phyloP scores from a whole-genome alignment of 805 yeast species.

The Yamadazyma nakazawae region DNA sequence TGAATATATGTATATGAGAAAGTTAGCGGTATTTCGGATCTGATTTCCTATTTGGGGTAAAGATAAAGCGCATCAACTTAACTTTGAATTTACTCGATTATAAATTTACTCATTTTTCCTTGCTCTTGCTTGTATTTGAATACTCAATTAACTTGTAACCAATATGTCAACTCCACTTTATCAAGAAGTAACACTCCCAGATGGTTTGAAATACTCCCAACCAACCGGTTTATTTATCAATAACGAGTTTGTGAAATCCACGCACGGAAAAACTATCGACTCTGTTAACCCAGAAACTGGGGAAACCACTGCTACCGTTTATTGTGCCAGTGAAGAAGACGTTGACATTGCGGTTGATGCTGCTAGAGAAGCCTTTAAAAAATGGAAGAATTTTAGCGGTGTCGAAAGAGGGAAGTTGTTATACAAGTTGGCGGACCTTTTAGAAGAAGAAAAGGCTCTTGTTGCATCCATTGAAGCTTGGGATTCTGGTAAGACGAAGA shows the following conservation, averaged over 20 bases:
- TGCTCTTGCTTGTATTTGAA: not conserved
- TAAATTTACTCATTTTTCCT: not conserved
- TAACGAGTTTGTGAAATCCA: conserved; percentile 40
- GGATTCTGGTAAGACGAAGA: conserved; percentile 48
- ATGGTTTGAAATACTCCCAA: conserved; percentile 47
- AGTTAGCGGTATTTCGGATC: not conserved
- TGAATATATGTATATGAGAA: not conserved
- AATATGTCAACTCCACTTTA: conserved; percentile 12
- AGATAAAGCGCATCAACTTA: not conserved
- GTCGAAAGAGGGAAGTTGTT: conserved; percentile 38
- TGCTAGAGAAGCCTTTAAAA: conserved; percentile 37
- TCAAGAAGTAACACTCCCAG: conserved; percentile 44
- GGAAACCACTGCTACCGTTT: conserved; percentile 40
- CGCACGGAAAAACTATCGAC: conserved; percentile 34
- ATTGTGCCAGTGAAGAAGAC: conserved; percentile 41
- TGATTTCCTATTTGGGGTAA: not conserved
- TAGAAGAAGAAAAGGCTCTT: conserved; percentile 32
- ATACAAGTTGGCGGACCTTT: conserved; percentile 34
- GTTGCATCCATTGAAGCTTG: conserved; percentile 42
- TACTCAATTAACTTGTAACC: not conserved
- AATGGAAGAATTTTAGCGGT: conserved; percentile 48
- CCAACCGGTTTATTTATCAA: conserved; percentile 61
- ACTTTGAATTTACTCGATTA: too few relatives aligned
- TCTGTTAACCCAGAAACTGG: conserved; percentile 44
- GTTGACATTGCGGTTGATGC: conserved; percentile 40